A percentile compares a stretch with the other conserved stretches of the same genome.
phyloP scores from a whole-genome alignment of 345 rosid genomes.

The Citrus sp. region DNA sequence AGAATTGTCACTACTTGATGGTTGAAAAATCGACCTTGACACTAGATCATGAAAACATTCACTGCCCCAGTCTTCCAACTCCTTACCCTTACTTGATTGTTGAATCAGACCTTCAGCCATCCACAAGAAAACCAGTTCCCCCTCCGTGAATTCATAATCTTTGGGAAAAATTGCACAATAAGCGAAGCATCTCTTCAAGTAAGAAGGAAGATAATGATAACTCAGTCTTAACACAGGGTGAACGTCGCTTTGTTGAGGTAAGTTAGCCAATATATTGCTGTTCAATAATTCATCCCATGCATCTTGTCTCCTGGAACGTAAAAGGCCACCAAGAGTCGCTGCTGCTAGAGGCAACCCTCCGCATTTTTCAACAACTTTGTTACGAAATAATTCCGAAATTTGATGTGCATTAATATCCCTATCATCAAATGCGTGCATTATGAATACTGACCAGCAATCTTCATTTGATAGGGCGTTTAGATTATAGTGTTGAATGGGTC shows the following conservation, averaged over 20 bases:
- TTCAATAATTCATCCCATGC: background rate
- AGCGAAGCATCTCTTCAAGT: background rate
- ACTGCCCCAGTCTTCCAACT: background rate
- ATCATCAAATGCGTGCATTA: background rate
- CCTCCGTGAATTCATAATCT: background rate
- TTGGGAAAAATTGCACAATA: background rate
- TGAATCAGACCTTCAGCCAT: background rate
- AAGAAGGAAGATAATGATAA: background rate
- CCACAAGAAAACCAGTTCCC: background rate
- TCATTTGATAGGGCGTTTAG: background rate
- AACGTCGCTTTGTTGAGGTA: background rate
- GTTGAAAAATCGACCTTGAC: background rate
- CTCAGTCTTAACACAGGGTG: background rate
- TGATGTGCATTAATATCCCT: background rate
- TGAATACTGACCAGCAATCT: conserved; percentile 10
- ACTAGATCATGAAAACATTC: background rate
- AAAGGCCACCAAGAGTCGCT: background rate
- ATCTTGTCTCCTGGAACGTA: background rate
- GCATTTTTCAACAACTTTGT: background rate
- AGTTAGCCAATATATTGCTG: background rate
- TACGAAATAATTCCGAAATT: background rate
- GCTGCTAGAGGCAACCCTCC: background rate
- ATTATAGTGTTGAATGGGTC: background rate
- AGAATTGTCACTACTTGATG: background rate
- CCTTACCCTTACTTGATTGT: background rate